Conservation (phyloP, 148 eudicot species). For the Rhododendron mucronatum region DNA sequence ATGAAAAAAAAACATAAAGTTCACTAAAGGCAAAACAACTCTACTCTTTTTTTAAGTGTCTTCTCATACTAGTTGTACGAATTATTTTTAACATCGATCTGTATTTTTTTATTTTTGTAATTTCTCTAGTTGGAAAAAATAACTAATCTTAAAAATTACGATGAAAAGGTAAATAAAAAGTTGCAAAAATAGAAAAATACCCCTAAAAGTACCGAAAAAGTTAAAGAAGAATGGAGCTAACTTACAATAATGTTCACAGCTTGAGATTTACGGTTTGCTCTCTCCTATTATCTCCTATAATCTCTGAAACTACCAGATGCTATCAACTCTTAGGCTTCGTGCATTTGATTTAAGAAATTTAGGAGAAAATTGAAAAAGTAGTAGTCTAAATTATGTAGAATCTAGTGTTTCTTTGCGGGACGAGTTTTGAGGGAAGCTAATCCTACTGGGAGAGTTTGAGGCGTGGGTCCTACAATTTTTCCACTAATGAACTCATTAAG, state of each 20-base stretch:
- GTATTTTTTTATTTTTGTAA: too few species aligned
- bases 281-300: too few species aligned
- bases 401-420: background rate
- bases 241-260: too few species aligned
- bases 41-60: too few species aligned
- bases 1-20: background rate
- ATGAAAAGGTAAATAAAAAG: too few species aligned
- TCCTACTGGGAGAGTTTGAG: background rate
- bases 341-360: background rate
- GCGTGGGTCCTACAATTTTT: background rate
- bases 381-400: background rate
- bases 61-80: too few species aligned
- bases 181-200: too few species aligned
- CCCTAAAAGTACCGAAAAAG: background rate
- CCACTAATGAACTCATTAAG: background rate
- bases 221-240: too few species aligned
- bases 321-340: background rate
- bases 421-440: background rate
- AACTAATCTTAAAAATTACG: too few species aligned
- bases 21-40: background rate
- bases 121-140: background rate
- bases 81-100: too few species aligned
- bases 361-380: background rate
- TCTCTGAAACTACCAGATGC: too few species aligned
- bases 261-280: too few species aligned